Base-by-base conservation (phyloP, 2,329 filamentous ascomycete genomes). In the Apiospora arundinis region DNA sequence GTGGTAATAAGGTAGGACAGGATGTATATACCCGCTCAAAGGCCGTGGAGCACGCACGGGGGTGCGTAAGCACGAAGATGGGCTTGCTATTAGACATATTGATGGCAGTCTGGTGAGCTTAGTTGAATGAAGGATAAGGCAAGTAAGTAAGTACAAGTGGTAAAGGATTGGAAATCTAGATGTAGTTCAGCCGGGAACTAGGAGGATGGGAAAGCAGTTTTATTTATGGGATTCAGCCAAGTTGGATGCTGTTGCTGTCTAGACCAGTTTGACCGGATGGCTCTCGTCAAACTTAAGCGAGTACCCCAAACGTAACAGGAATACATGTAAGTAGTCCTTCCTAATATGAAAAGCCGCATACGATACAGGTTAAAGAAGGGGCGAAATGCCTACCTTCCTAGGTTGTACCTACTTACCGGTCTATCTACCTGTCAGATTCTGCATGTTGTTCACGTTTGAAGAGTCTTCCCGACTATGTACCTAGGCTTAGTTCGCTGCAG, bases 41-140 rank as follows among this genome's bases (percentile, higher is more conserved):
- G 42, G 96, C 96, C 67, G 96, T 98, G 71, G 95, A 98, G 86
- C 95, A 98, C 75, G 95, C 94, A 83, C 96, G 89, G 46, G 96
- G 96, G 83, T 98, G 95, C 77, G 96, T 98, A 71, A 92, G 94
- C 78, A 96, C 91, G 81, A 98, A 98, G 81, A 98, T 93, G 49
- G 93, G 92, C 80, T 91, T 96, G 81, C 85, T 88, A 60, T n/a
- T 63, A 76, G 92, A 91, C 92, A 95, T 95, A 75, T 75, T 86
- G 77, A 23, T 65, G 32, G n/a, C 56, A n/a, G 32, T 40, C 56
- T 63, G 56, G 9, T 7, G 21, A 40, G 32, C 56, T 40, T 21
- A 14, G 56, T 63, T 63, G 18, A 11, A 21, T 40, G 32, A 63
- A 63, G 56, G n/a, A 23, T 21, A 63, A 32, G 32, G 32, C 7